Evolutionary conservation across 805 yeast genomes (phyloP).

Genomic region (Suhomyces tanzawaensis): DNA sequence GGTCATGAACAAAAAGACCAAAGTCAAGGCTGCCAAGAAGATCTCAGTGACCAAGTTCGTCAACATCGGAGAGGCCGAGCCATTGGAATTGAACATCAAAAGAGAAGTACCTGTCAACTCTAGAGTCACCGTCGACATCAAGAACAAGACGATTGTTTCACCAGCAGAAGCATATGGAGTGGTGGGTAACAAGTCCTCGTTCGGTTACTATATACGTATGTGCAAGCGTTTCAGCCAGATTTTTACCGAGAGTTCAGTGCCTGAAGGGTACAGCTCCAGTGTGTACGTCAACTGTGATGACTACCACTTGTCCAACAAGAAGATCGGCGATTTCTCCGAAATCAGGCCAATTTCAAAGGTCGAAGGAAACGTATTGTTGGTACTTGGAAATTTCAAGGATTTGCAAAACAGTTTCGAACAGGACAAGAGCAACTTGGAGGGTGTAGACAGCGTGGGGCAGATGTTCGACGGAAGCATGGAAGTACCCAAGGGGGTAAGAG

Average conservation of each 20-base stretch:
- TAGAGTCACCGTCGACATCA: constrained; percentile 75
- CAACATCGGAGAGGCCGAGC: constrained; percentile 64
- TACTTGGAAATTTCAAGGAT: constrained; percentile 65
- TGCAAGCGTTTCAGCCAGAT: constrained; percentile 59
- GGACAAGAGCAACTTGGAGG: constrained; percentile 51
- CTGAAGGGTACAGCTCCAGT: constrained; percentile 67
- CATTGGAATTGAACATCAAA: constrained; percentile 55
- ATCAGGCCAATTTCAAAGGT: constrained; percentile 18
- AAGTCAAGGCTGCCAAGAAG: constrained; percentile 35
- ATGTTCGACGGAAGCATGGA: constrained; percentile 65
- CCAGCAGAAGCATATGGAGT: constrained; percentile 69
- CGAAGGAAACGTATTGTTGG: constrained; percentile 44
- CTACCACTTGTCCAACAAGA: constrained; percentile 41
- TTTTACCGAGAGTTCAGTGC: constrained; percentile 66
- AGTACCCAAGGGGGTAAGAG: constrained; percentile 55
- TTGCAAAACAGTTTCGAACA: constrained; percentile 49
- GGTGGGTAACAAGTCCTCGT: constrained; percentile 57
- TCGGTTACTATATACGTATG: constrained; percentile 73
- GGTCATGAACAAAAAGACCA: constrained; percentile 41
- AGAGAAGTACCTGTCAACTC: constrained; percentile 70
- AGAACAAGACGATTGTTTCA: constrained; percentile 61
- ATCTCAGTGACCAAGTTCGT: constrained; percentile 66
- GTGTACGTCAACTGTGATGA: constrained; percentile 68
- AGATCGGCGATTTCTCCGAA: constrained; percentile 10
- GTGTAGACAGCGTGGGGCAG: constrained; percentile 52